Conservation (phyloP, 306 rosid genomes). For the Vicia sativa region DNA sequence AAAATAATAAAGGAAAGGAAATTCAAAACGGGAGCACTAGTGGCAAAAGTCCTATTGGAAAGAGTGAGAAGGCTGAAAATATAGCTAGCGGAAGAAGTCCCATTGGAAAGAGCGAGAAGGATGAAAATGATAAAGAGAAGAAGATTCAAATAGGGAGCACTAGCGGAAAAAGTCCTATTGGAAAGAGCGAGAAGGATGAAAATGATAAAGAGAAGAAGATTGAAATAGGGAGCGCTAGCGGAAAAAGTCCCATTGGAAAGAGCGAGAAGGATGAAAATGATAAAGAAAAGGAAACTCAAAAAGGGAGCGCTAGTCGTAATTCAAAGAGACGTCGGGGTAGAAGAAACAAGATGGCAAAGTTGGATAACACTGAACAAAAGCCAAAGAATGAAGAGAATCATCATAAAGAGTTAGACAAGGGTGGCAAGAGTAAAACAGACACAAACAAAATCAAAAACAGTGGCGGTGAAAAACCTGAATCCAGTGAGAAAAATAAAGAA, state of each 20-base stretch:
- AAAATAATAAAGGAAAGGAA: constrained; percentile 35
- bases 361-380: constrained; percentile 39
- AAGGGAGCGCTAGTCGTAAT: constrained; percentile 26
- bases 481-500: constrained; percentile 46
- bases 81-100: neutral
- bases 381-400: constrained; percentile 40
- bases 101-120: constrained; percentile 3
- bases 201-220: constrained; percentile 35
- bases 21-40: constrained; percentile 35
- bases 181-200: constrained; percentile 21
- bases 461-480: constrained; percentile 35
- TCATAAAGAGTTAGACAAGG: constrained; percentile 40
- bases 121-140: constrained; percentile 33
- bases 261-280: constrained; percentile 32
- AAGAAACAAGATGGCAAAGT: constrained; percentile 25
- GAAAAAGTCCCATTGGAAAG: constrained; percentile 25
- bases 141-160: constrained; percentile 37
- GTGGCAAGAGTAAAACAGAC: constrained; percentile 36
- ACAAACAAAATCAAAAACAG: constrained; percentile 39
- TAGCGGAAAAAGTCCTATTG: neutral
- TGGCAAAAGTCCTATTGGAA: constrained; percentile 39
- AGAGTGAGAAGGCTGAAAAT: constrained; percentile 41
- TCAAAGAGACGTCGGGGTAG: constrained; percentile 26
- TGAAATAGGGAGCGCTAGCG: constrained; percentile 33
- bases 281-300: constrained; percentile 39